phyloP scores from a whole-genome alignment of 805 yeast genomes.

The Candida quercuum region DNA sequence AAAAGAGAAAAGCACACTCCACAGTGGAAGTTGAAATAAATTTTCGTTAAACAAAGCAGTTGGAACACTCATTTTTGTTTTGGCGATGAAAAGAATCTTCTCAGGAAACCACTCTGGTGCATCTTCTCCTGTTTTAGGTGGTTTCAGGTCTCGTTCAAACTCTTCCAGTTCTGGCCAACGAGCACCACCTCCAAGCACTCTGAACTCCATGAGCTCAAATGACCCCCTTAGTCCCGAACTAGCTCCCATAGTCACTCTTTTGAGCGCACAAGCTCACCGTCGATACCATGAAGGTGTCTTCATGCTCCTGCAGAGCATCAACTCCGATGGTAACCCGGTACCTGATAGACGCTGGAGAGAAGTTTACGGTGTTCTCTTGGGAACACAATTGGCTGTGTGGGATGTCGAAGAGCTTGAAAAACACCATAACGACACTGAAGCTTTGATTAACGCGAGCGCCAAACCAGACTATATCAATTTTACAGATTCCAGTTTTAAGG shows the following conservation, averaged over 20 bases:
- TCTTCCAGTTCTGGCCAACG: conserved; percentile 8
- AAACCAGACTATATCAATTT: conserved; percentile 87
- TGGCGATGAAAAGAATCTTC: conserved; percentile 19
- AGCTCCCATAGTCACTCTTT: conserved; percentile 65
- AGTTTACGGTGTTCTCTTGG: conserved; percentile 86
- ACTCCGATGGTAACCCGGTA: conserved; percentile 77
- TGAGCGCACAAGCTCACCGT: conserved; percentile 71
- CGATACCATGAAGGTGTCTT: conserved; percentile 73
- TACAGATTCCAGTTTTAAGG: conserved; percentile 82
- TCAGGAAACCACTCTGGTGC: conserved; percentile 17
- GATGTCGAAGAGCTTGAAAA: conserved; percentile 63
- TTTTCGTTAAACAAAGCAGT: background rate
- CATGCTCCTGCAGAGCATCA: conserved; percentile 66
- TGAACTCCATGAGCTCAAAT: background rate
- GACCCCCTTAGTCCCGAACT: conserved; percentile 31
- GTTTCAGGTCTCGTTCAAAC: conserved; percentile 15
- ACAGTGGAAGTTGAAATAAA: too few species aligned
- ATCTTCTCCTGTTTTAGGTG: conserved; percentile 12
- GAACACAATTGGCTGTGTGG: conserved; percentile 92
- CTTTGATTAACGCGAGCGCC: conserved; percentile 50
- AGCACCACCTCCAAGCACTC: conserved; percentile 1
- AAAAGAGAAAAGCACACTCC: too few species aligned
- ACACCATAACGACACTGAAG: conserved; percentile 37
- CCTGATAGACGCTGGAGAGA: conserved; percentile 84
- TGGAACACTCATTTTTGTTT: background rate